Evolutionary conservation across 2,329 filamentous ascomycete genomes (phyloP), one percentile per base, ranked within the genome.

Genomic region (Diaporthe vexans): DNA sequence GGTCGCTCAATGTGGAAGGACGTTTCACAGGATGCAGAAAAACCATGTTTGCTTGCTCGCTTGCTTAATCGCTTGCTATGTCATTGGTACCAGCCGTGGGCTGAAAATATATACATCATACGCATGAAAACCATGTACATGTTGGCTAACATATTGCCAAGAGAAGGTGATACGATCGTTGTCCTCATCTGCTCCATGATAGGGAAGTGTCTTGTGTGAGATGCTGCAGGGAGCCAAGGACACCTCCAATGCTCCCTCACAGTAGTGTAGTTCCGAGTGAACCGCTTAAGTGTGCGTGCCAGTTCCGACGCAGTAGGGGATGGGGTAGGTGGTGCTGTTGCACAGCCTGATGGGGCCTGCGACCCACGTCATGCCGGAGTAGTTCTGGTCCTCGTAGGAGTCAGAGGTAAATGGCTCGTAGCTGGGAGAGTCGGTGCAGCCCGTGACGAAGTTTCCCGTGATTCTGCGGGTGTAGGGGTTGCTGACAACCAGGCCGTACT

Each of bases 261-360:
- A 46, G 43, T 17, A 51, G 61, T 21, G 21, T 24, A 9, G 9
- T 2, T 19, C 13, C 6, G 43, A 52, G 29, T 21, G 35, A 17
- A 11, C 5, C 29, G 21, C 29, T 77, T 63, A 77, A 11, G 24
- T 58, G 70, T 77, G 76, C 4, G n/a, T 76, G 10, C 83, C 83
- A n/a, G 79, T 78, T 54, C 84, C 84, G 35, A 81, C 71, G 77
- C 84, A 85, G 76, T 77, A 84, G 29, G 79, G 79, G 35, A 85
- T 52, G 9, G 84, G 84, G 68, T 82, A 82, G 1, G 54, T 75
- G 51, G 82, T 81, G 71, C 81, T 80, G 48, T 77, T 80, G 79
- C 84, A 85, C 5, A 85, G 79, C 33, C 77, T 76, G 65, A 85
- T 84, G 24, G 80, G 78, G n/a, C 84, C 84, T 77, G 84, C 78